Base-by-base conservation (phyloP, 2,329 filamentous ascomycete genomes). In the Aureobasidium vineae region DNA sequence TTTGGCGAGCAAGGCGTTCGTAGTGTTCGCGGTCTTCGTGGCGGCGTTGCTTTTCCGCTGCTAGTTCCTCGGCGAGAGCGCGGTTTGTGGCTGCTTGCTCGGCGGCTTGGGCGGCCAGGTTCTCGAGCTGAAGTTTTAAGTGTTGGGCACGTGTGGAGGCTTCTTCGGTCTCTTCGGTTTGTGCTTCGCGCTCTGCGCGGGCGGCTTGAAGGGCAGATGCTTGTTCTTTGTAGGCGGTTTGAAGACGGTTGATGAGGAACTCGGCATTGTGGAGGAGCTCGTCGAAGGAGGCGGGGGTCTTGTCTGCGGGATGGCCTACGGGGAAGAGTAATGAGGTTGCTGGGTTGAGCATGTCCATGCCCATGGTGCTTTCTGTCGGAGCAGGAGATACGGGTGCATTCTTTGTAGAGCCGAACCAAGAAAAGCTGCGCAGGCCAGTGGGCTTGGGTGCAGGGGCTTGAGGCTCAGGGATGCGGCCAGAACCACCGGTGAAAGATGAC, bases 91-190 rank as follows among this genome's bases (percentile, higher is more conserved):
- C 80, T 67, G 86, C 84, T 71, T 86, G 85, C 70, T 86, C 82
- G 19, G 79, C 75, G 2, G 83, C 81, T 68, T 82, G 81, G 40
- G 80, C 80, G 5, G 84, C 83, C 80, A 88, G 84, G 43, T 83
- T 84, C 72, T 87, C 83, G 23, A 88, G 77, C 73, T 88, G 86
- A 69, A 83, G 79, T 75, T 87, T 87, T 63, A 88, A 76, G 70
- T 86, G 83, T 43, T 81, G 78, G 16, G 83, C 80, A 8, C 85
- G 80, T 45, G 84, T 86, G 40, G 85, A 80, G 16, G 84, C 81
- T 70, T 87, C 86, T 68, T 86, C 84, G 0, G 86, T 78, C 73
- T 88, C 86, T 69, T 88, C 86, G n/a, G 80, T 79, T 70, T 85
- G 83, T 13, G 83, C 82, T 61, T 81, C 82, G 67, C 85, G 82